Conservation (phyloP, 106 monocot genomes). For the Vanilla planifolia region DNA sequence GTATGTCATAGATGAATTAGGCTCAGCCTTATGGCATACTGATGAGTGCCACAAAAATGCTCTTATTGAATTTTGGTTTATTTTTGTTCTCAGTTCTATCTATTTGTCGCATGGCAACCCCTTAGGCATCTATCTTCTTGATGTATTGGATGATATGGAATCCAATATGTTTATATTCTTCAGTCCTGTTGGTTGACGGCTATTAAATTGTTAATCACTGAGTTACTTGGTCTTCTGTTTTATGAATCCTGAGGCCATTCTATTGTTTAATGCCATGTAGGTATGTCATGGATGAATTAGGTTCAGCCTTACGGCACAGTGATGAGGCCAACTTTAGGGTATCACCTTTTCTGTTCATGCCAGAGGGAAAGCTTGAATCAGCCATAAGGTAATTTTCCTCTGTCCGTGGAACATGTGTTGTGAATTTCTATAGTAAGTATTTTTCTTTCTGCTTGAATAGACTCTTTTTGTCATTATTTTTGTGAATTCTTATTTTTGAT, state of each 20-base stretch:
- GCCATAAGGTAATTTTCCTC: conserved; percentile 64
- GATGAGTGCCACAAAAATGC: too few species aligned
- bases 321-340: conserved; percentile 86
- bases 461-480: neutral
- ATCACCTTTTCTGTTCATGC: conserved; percentile 94
- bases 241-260: neutral
- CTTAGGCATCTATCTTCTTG: too few species aligned
- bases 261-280: conserved; percentile 30
- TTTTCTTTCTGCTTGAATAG: too few species aligned
- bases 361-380: conserved; percentile 72
- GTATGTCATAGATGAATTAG: conserved; percentile 99
- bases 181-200: neutral
- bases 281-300: conserved; percentile 99
- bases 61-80: too few species aligned
- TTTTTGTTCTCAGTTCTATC: too few species aligned
- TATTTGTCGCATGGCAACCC: too few species aligned
- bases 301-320: conserved; percentile 90
- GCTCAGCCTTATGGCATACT: conserved; percentile 89
- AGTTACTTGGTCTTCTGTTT: neutral
- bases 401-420: too few species aligned
- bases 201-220: neutral
- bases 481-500: conserved; percentile 1
- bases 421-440: too few species aligned
- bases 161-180: too few species aligned
- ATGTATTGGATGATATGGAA: too few species aligned